Percentiles rank a stretch among this genome's conserved stretches.
phyloP scores from a whole-genome alignment of 2,329 filamentous ascomycete genomes.

The Ophiostoma novo-ulmi region DNA sequence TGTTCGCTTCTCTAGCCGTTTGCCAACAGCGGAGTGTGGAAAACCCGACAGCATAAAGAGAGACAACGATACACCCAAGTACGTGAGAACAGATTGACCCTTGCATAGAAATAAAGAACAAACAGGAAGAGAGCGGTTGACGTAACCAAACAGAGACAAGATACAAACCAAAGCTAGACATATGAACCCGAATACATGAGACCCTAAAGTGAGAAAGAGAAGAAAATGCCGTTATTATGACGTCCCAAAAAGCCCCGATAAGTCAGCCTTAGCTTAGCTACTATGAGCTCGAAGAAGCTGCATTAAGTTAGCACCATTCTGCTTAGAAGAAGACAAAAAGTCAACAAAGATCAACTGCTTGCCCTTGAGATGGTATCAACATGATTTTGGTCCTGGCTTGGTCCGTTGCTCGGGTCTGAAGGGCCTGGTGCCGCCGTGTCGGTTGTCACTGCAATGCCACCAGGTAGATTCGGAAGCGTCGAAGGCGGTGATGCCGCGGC shows the following conservation, averaged over 20 bases:
- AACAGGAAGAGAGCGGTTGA: not conserved
- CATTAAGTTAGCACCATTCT: not conserved
- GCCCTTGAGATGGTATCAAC: conserved; percentile 54
- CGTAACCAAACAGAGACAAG: not conserved
- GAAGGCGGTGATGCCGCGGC: conserved; percentile 14
- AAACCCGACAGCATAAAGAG: conserved; percentile 14
- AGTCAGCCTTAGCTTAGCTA: conserved; percentile 11
- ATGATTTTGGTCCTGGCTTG: conserved; percentile 50
- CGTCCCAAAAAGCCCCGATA: not conserved
- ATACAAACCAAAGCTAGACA: conserved; percentile 10
- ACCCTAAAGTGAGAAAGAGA: not conserved
- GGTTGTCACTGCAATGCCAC: conserved; percentile 7
- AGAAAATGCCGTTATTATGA: not conserved
- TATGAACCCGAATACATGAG: not conserved
- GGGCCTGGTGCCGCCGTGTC: not conserved
- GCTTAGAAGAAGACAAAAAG: not conserved
- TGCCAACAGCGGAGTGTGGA: conserved; percentile 12
- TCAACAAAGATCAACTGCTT: conserved; percentile 5
- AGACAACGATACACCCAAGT: not conserved
- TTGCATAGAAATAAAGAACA: not conserved
- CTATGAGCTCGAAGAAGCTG: conserved; percentile 27
- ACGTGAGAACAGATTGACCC: not conserved
- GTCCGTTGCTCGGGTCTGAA: conserved; percentile 27
- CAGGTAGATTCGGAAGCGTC: not conserved
- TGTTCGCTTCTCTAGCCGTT: conserved; percentile 10